A percentile compares a stretch with the other conserved stretches of the same genome.
Evolutionary conservation across 148 eudicot genomes (phyloP).

Genomic region (Limonium bicolor): DNA sequence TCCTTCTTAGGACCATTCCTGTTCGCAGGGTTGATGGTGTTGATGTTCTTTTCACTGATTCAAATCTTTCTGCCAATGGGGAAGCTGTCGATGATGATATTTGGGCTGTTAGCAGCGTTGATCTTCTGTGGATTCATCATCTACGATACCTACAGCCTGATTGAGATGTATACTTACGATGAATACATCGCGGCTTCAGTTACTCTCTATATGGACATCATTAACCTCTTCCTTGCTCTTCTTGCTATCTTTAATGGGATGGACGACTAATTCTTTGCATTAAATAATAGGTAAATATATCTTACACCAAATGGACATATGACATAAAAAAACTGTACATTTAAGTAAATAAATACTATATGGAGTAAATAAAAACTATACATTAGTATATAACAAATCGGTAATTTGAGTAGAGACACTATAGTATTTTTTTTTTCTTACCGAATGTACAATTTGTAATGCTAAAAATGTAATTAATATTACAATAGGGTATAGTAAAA

Average conservation of each 20-base stretch:
- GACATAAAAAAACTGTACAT: too few relatives aligned
- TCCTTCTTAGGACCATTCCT: constrained; percentile 7
- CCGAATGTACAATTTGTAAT: too few relatives aligned
- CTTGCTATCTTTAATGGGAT: constrained; percentile 2
- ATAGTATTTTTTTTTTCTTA: too few relatives aligned
- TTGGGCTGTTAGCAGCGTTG: constrained; percentile 1
- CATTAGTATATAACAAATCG: too few relatives aligned
- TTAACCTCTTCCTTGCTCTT: constrained; percentile 5
- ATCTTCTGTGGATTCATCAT: constrained; percentile 2
- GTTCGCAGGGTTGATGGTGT: constrained; percentile 4
- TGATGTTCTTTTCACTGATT: background rate
- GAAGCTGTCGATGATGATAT: constrained; percentile 5
- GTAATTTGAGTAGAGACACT: too few relatives aligned
- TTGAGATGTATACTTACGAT: background rate
- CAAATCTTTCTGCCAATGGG: constrained; percentile 1
- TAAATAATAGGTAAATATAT: too few relatives aligned
- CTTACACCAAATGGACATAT: too few relatives aligned
- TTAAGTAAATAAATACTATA: too few relatives aligned
- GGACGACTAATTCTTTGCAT: too few relatives aligned
- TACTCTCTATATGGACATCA: constrained; percentile 5
- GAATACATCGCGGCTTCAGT: constrained; percentile 5
- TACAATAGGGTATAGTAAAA: too few relatives aligned
- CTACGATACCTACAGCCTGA: constrained; percentile 1
- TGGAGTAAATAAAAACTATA: too few relatives aligned
- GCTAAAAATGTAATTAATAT: too few relatives aligned